Conservation (phyloP, 257 asterid genomes). For the Thymus mandschuricus region DNA sequence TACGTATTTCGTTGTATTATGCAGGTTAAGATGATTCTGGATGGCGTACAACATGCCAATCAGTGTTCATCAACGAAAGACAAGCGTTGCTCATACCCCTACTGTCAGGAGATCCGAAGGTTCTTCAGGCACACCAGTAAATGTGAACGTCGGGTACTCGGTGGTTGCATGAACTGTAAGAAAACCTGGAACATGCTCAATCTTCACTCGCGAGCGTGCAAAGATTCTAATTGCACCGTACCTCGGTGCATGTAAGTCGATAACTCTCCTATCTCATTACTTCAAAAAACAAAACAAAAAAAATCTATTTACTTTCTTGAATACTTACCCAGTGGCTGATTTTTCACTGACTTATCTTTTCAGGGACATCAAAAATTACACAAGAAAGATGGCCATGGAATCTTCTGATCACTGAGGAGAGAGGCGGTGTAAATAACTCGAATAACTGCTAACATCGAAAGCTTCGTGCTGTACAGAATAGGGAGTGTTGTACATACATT, state of each 20-base stretch:
- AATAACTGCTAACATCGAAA: neutral
- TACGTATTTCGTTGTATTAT: neutral
- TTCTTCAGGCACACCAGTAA: slow-evolving; percentile 39
- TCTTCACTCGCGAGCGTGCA: slow-evolving; percentile 47
- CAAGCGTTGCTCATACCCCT: slow-evolving; percentile 44
- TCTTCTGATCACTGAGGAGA: slow-evolving; percentile 5
- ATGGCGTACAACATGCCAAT: slow-evolving; percentile 48
- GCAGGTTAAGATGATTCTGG: slow-evolving; percentile 41
- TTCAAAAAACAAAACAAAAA: neutral
- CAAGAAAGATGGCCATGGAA: slow-evolving; percentile 21
- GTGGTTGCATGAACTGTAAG: slow-evolving; percentile 49
- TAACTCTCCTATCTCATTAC: slow-evolving; percentile 8
- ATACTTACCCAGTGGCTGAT: neutral
- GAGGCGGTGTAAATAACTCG: slow-evolving; percentile 28
- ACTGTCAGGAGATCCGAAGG: slow-evolving; percentile 38
- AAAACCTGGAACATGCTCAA: slow-evolving; percentile 46
- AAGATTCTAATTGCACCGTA: slow-evolving; percentile 42
- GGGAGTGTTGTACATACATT: neutral
- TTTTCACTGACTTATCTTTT: slow-evolving; percentile 1
- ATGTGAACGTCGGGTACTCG: slow-evolving; percentile 38
- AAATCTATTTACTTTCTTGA: slow-evolving; percentile 9
- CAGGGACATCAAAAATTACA: slow-evolving; percentile 42
- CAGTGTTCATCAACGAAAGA: slow-evolving; percentile 36
- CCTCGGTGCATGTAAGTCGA: slow-evolving; percentile 62
- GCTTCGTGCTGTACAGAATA: slow-evolving; percentile 11